Percentiles rank a stretch among this genome's conserved stretches.
These are phyloP conservation scores for Exophiala calicioides DNA, from an alignment of 2,329 filamentous ascomycete species.

Conservation along the genomic window DNA sequence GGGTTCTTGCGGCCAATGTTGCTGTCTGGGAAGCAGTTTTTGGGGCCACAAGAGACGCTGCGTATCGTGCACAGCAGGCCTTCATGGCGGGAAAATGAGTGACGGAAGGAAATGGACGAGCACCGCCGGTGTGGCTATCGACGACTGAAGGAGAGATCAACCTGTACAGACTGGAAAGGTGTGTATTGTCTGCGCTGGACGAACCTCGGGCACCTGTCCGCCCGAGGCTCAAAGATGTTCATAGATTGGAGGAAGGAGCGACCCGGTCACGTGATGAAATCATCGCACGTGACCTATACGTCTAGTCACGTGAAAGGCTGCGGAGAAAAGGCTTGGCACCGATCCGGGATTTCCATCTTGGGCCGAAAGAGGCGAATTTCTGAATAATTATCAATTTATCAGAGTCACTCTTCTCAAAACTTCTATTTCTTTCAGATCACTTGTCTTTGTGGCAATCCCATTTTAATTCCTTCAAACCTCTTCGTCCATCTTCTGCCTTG, in stretches of 20 bases:
- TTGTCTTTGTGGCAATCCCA: too few species aligned
- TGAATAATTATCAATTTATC: constrained; percentile 14
- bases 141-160: too few species aligned
- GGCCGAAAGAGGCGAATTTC: constrained; percentile 20
- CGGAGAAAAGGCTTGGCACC: background rate
- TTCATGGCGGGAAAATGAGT: constrained; percentile 25
- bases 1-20: constrained; percentile 10
- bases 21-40: constrained; percentile 13
- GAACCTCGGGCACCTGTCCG: constrained; percentile 3
- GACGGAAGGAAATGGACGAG: constrained; percentile 5
- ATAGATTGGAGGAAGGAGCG: background rate
- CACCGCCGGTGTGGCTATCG: background rate
- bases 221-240: constrained; percentile 7
- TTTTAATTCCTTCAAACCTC: too few species aligned
- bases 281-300: background rate
- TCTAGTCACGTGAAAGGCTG: constrained; percentile 15
- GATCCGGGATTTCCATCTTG: background rate
- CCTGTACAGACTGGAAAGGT: too few species aligned
- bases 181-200: constrained; percentile 1
- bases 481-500: background rate
- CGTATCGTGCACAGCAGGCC: constrained; percentile 30
- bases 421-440: too few species aligned
- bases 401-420: constrained; percentile 1
- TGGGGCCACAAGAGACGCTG: constrained; percentile 22
- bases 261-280: constrained; percentile 1